phyloP scores from a whole-genome alignment of 352 stramenopile species.

The Phytopythium chamaehyphon region DNA sequence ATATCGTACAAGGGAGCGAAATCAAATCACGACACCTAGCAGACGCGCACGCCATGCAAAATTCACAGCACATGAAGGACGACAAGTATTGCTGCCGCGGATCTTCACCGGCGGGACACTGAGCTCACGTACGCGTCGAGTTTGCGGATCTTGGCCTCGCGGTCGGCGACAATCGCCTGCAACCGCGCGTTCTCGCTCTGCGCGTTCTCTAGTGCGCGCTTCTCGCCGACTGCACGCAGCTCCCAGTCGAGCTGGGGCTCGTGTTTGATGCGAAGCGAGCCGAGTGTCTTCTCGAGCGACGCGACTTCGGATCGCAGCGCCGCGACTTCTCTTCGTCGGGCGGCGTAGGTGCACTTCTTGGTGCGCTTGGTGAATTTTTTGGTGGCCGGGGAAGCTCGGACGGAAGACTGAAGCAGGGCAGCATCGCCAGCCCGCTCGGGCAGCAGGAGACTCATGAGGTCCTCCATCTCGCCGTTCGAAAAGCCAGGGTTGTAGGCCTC shows the following conservation, averaged over 20 bases:
- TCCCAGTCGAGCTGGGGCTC: constrained; percentile 9
- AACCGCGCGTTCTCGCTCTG: constrained; percentile 44
- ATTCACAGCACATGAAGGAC: neutral
- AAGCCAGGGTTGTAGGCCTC: constrained; percentile 29
- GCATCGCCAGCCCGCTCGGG: constrained; percentile 11
- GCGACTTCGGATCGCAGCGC: constrained; percentile 30
- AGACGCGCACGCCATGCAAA: too few species aligned
- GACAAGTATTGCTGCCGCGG: neutral
- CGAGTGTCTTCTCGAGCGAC: constrained; percentile 32
- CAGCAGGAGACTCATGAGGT: constrained; percentile 32
- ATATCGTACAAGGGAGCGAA: too few species aligned
- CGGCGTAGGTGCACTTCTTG: constrained; percentile 63
- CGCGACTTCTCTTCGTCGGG: constrained; percentile 46
- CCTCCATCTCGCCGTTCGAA: constrained; percentile 28
- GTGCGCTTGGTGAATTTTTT: constrained; percentile 31
- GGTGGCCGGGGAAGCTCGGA: constrained; percentile 2
- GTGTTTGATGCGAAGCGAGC: constrained; percentile 18
- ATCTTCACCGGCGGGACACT: constrained; percentile 4
- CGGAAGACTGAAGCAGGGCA: constrained; percentile 8
- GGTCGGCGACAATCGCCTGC: constrained; percentile 27
- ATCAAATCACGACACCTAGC: too few species aligned
- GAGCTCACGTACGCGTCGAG: constrained; percentile 24
- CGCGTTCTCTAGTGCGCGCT: constrained; percentile 20
- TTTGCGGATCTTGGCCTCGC: constrained; percentile 40
- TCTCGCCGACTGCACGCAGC: constrained; percentile 21